Conservation (phyloP, 352 stramenopile genomes). For the Globisporangium recalcitrans region DNA sequence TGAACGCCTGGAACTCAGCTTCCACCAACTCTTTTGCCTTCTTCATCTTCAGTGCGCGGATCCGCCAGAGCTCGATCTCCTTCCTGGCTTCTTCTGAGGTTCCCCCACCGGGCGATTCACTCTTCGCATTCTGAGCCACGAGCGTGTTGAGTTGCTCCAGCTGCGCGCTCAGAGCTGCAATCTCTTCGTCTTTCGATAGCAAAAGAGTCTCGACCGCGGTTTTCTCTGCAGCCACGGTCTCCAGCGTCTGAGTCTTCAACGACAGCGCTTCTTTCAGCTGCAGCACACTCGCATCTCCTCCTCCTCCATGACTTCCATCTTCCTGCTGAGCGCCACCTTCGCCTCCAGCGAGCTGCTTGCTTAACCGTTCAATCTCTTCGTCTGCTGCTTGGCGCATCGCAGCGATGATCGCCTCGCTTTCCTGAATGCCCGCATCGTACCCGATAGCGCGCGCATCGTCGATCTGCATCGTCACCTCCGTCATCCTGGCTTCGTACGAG, state of each 20-base stretch:
- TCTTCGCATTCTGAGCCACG: conserved; percentile 1
- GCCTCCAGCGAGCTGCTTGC: conserved; percentile 13
- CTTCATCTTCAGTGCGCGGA: conserved; percentile 36
- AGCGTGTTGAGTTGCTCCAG: conserved; percentile 1
- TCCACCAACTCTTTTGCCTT: conserved; percentile 29
- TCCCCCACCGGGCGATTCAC: not conserved
- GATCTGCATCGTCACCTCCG: conserved; percentile 63
- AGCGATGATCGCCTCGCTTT: conserved; percentile 68
- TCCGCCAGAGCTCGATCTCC: conserved; percentile 31
- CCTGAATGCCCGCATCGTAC: conserved; percentile 70
- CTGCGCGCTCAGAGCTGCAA: not conserved
- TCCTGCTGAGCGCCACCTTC: not conserved
- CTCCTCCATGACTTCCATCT: no score
- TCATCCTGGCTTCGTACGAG: conserved; percentile 70
- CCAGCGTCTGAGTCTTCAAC: conserved; percentile 7
- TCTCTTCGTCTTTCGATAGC: conserved; percentile 7
- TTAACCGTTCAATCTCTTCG: conserved; percentile 24
- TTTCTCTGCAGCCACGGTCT: conserved; percentile 7
- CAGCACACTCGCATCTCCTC: not conserved
- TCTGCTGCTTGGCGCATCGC: conserved; percentile 50
- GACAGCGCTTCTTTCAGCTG: conserved; percentile 19
- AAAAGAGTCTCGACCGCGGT: conserved; percentile 6
- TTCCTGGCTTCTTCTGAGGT: conserved; percentile 15
- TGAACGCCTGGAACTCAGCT: conserved; percentile 14
- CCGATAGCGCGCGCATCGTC: conserved; percentile 59